Evolutionary conservation across 805 yeast genomes (phyloP), one percentile per base, ranked within the genome.

Genomic region (Kodamaea sagamina): DNA sequence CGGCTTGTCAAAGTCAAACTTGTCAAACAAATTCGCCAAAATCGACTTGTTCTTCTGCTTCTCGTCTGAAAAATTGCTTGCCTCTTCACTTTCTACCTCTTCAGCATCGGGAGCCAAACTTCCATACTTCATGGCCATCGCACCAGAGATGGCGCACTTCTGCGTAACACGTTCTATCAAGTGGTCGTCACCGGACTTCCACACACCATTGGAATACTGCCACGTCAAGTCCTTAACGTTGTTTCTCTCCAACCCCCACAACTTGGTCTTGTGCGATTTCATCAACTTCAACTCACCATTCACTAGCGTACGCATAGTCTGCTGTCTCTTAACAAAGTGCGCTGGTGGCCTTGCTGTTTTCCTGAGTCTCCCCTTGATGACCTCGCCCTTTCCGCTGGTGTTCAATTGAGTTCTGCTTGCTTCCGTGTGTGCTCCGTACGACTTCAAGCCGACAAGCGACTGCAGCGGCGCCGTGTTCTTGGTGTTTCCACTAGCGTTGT

Each of bases 181-280:
- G 58, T 87, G 95, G 38, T 83, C 86, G 47, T 78, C 81, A 4
- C 89, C 89, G 60, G 86, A 87, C 51, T 75, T 76, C 97, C 97
- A 89, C 36, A 74, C 76, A 0, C 85, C 86, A 47, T 82, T 77
- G 7, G 63, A 68, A 58, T 78, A 90, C 42, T 71, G 68, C 62
- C 72, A 77, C 0, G 84, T 86, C 51, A 89, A 69, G 52, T 84
- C 93, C 25, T 75, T 72, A 2, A 74, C 59, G 2, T 74, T 68
- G 49, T 78, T 75, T 65, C 86, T 86, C 51, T 86, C 89, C 47
- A 79, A 75, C 3, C 98, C 98, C 99, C 99, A 92, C 31, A 93
- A 73, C 59, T 89, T 89, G 24, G 83, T 79, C 65, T 89, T 89
- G 53, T 75, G 76, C 51, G 83, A 70, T 52, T 78, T 78, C 44